Evolutionary conservation across 2,329 filamentous ascomycete genomes (phyloP), one percentile per base, ranked within the genome.

Genomic region (Claviceps maximensis): DNA sequence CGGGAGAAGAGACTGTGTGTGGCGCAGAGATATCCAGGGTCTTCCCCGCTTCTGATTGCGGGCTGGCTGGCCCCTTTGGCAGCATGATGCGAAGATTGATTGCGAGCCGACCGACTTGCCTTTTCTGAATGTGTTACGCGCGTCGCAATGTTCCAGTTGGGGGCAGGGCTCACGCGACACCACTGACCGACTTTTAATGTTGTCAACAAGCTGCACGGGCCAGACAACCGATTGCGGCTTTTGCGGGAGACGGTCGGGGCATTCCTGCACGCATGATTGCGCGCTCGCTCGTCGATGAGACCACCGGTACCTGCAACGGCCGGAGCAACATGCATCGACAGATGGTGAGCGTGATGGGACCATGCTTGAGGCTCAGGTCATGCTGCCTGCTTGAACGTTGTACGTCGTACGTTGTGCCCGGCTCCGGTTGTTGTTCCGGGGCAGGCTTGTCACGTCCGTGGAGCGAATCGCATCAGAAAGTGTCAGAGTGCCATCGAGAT

Each of bases 1-100:
- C 3, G 12, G 23, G 25, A 29, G 13, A 25, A 27, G 23, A 1
- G 31, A 46, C 23, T 21, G 23, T 23, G 31, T 46, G 52, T 51
- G 52, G 44, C 48, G 48, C 44, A 33, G 15, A n/a, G 41, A 50
- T 21, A 51, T 50, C 33, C 52, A 54, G 48, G 52, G 52, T 47
- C 52, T 36, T 33, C n/a, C 40, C 40, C 44, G 21, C 44, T 46
- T 29, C 29, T 29, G 6, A 44, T 44, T 15, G 41, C 36, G 3
- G 15, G 36, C 36, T 38, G 5, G 36, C 36, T 38, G 36, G 36
- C 15, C 5, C 12, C 33, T 36, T 36, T 36, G 33, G 12, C 13
- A 13, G 13, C 31, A 33, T 9, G 8, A 36, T 36, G 33, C n/a
- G n/a, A n/a, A 8, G 27, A 29, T 29, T 4, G 31, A 10, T 2